Percentiles rank a stretch among this genome's conserved stretches.
phyloP scores from a whole-genome alignment of 2,329 filamentous ascomycete species.

The Plectosphaerella cucumerina region DNA sequence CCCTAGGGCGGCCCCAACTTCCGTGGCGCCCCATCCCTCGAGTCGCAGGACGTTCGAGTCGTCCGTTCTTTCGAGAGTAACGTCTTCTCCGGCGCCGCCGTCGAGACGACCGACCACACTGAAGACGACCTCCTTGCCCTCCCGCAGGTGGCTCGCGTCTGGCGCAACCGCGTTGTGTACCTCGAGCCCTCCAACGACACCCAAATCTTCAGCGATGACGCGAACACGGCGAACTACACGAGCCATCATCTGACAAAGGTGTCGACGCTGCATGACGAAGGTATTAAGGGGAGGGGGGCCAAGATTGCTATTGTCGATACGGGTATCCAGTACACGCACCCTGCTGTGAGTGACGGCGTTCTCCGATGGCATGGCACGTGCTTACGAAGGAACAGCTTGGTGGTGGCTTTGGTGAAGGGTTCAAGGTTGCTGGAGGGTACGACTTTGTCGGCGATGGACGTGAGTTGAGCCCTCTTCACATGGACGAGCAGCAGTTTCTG shows the following conservation, averaged over 20 bases:
- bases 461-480: neutral
- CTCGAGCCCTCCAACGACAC: neutral
- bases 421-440: slow-evolving; percentile 35
- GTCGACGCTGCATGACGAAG: slow-evolving; percentile 28
- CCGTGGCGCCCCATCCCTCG: slow-evolving; percentile 2
- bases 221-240: slow-evolving; percentile 20
- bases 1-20: neutral
- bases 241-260: slow-evolving; percentile 33
- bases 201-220: neutral
- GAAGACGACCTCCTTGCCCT: slow-evolving; percentile 26
- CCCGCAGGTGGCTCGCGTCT: slow-evolving; percentile 28
- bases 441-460: slow-evolving; percentile 34
- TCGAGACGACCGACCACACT: slow-evolving; percentile 20
- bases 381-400: slow-evolving; percentile 22
- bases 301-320: slow-evolving; percentile 36
- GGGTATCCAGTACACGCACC: slow-evolving; percentile 34
- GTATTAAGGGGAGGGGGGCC: slow-evolving; percentile 31
- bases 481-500: too few species aligned
- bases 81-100: slow-evolving; percentile 22
- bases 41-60: slow-evolving; percentile 10
- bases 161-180: slow-evolving; percentile 19
- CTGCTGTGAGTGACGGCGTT: slow-evolving; percentile 19
- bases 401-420: slow-evolving; percentile 39
- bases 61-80: slow-evolving; percentile 20
- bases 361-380: neutral